These are phyloP conservation scores for Botrytis tulipae DNA, from an alignment of 2,329 filamentous ascomycete species.

Conservation along the genomic window DNA sequence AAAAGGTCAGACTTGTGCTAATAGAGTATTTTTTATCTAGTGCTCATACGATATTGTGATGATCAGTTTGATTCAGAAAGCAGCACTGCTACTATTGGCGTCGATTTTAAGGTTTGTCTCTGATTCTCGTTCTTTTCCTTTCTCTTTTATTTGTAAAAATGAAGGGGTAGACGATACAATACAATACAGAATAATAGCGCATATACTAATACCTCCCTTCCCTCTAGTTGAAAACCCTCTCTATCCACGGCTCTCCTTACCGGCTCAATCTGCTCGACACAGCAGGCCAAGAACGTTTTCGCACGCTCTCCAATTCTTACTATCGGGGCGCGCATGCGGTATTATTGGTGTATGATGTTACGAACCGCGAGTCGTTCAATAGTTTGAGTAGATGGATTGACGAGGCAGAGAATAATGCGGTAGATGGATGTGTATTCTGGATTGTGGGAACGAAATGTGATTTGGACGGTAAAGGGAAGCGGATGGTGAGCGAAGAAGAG, in stretches of 20 bases:
- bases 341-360: slow-evolving; percentile 92
- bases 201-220: neutral
- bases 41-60: slow-evolving; percentile 55
- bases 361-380: slow-evolving; percentile 55
- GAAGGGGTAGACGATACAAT: neutral
- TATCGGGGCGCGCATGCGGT: slow-evolving; percentile 94
- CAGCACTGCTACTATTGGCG: slow-evolving; percentile 55
- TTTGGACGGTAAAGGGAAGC: slow-evolving; percentile 40
- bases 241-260: slow-evolving; percentile 51
- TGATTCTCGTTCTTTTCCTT: no score
- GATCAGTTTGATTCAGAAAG: slow-evolving; percentile 56
- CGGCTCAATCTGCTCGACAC: slow-evolving; percentile 68
- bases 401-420: slow-evolving; percentile 51
- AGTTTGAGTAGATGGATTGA: slow-evolving; percentile 55
- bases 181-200: no score
- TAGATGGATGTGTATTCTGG: slow-evolving; percentile 49
- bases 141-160: neutral
- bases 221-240: slow-evolving; percentile 52
- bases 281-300: slow-evolving; percentile 92
- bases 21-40: slow-evolving; percentile 36
- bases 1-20: slow-evolving; percentile 7
- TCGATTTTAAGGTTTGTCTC: slow-evolving; percentile 52
- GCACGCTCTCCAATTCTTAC: slow-evolving; percentile 89
- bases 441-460: slow-evolving; percentile 54
- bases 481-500: slow-evolving; percentile 49